These are phyloP conservation scores for Annona cherimola DNA, from an alignment of 164 flowering plant species.

Conservation along the genomic window DNA sequence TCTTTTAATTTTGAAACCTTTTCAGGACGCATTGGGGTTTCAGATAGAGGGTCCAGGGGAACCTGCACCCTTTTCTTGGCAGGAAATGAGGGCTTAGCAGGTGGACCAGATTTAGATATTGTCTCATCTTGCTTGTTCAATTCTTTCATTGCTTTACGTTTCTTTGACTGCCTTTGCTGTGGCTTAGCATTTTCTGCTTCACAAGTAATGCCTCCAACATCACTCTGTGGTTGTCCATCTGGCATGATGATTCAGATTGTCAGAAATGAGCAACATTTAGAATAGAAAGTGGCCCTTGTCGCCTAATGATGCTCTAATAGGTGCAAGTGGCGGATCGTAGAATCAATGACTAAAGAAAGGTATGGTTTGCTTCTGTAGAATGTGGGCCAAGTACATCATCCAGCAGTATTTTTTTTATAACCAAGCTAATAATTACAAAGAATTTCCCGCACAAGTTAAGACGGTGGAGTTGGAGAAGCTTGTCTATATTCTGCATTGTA, in stretches of 20 bases:
- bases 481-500: neutral
- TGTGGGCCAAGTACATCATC: no score
- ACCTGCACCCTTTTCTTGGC: conserved; percentile 89
- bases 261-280: neutral
- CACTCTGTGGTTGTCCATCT: conserved; percentile 30
- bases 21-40: conserved; percentile 28
- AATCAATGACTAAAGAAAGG: no score
- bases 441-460: no score
- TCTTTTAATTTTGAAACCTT: conserved; percentile 8
- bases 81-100: conserved; percentile 60
- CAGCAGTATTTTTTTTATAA: no score
- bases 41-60: conserved; percentile 45
- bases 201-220: conserved; percentile 16
- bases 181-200: conserved; percentile 8
- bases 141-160: conserved; percentile 14
- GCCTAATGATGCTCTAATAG: neutral
- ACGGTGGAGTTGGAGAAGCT: neutral
- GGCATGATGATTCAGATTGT: neutral
- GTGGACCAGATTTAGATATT: conserved; percentile 18
- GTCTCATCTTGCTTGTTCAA: conserved; percentile 11
- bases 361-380: no score
- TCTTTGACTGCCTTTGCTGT: conserved; percentile 15
- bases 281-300: neutral
- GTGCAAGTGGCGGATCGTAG: neutral
- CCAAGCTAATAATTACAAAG: no score